These are phyloP conservation scores for Hypoxylon sp. DNA, from an alignment of 2,329 filamentous ascomycete genomes.

Conservation along the genomic window DNA sequence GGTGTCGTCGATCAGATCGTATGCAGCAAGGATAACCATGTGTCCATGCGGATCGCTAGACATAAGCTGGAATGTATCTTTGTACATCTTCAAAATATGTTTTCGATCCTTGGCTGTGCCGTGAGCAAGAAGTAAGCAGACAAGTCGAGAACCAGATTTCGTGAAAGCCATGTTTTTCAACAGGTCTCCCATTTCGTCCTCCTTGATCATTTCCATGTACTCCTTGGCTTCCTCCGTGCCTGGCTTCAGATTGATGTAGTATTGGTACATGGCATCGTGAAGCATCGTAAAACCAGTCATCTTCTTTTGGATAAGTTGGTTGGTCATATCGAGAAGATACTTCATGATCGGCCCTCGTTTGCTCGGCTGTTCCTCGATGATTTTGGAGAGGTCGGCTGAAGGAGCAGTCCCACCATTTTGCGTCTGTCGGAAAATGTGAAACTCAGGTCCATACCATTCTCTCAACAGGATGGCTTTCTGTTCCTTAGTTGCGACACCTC, in stretches of 20 bases:
- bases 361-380: conserved; percentile 80
- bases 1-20: conserved; percentile 94
- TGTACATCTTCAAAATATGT: conserved; percentile 85
- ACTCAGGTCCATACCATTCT: conserved; percentile 97
- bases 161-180: conserved; percentile 98
- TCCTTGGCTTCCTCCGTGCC: conserved; percentile 85
- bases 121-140: conserved; percentile 82
- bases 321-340: conserved; percentile 85
- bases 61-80: conserved; percentile 87
- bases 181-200: conserved; percentile 88
- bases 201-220: conserved; percentile 89
- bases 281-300: conserved; percentile 97
- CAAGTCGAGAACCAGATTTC: conserved; percentile 82
- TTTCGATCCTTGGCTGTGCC: conserved; percentile 93
- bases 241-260: conserved; percentile 81
- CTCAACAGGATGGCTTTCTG: conserved; percentile 87
- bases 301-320: conserved; percentile 93
- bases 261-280: conserved; percentile 98
- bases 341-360: conserved; percentile 90
- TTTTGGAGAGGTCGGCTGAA: conserved; percentile 74
- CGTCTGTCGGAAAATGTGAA: conserved; percentile 75
- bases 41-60: conserved; percentile 82
- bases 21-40: conserved; percentile 81
- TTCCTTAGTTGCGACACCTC: conserved; percentile 82
- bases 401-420: conserved; percentile 58